These are phyloP conservation scores for Cercospora citrullina DNA, from an alignment of 2,329 filamentous ascomycete species.

Conservation along the genomic window DNA sequence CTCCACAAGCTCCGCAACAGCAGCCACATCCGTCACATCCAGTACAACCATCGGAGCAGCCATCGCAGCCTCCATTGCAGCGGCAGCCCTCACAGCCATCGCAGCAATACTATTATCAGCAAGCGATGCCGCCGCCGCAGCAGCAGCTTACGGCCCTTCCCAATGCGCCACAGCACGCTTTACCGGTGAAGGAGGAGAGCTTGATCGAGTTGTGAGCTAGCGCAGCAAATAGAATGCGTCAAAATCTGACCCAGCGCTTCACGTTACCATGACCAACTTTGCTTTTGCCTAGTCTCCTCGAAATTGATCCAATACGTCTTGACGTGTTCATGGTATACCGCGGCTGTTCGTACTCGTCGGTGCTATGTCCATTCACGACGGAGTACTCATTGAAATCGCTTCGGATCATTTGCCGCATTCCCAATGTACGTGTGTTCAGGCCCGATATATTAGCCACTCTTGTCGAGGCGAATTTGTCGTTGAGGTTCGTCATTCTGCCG, in stretches of 20 bases:
- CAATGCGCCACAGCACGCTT: constrained; percentile 36
- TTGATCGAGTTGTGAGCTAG: constrained; percentile 32
- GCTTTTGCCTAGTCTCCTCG: neutral
- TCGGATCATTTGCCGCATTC: neutral
- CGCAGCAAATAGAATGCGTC: constrained; percentile 3
- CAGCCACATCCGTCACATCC: constrained; percentile 20
- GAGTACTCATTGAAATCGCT: neutral
- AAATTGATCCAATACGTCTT: neutral
- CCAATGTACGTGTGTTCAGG: neutral
- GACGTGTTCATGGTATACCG: neutral
- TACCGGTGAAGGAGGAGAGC: constrained; percentile 39
- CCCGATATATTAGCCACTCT: neutral
- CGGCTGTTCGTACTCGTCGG: neutral
- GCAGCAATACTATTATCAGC: constrained; percentile 28
- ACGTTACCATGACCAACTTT: neutral
- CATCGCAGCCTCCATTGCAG: constrained; percentile 24
- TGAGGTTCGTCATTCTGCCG: neutral
- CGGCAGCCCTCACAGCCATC: constrained; percentile 24
- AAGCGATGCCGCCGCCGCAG: constrained; percentile 14
- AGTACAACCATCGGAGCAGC: constrained; percentile 16
- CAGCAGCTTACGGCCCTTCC: constrained; percentile 38
- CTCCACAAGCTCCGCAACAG: constrained; percentile 14
- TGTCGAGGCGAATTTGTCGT: neutral
- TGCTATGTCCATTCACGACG: neutral
- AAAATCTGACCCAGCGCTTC: neutral